Percentiles rank a stretch among this genome's conserved stretches.
Evolutionary conservation across 257 asterid genomes (phyloP).

Genomic region (Buddleja alternifolia): DNA sequence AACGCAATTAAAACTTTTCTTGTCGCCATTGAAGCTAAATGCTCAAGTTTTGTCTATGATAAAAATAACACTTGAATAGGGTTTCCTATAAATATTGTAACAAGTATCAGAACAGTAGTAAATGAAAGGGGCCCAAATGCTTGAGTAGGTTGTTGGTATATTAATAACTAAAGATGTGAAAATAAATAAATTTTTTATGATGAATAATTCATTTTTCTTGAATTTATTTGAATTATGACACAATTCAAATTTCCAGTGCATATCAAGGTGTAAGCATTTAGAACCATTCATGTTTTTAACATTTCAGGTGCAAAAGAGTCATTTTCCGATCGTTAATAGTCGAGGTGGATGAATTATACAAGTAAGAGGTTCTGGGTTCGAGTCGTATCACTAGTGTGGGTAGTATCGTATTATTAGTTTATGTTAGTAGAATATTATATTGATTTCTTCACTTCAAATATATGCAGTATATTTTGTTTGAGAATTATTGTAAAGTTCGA

Average conservation of each 20-base stretch:
- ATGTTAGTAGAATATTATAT: too few relatives aligned
- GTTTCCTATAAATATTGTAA: conserved; percentile 44
- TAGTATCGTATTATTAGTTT: too few relatives aligned
- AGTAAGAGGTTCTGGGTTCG: too few relatives aligned
- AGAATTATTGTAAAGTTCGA: too few relatives aligned
- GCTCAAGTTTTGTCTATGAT: conserved; percentile 3
- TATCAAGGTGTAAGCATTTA: too few relatives aligned
- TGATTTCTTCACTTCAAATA: too few relatives aligned
- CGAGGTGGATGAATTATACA: too few relatives aligned
- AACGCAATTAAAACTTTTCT: conserved; percentile 23
- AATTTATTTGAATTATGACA: conserved; percentile 27
- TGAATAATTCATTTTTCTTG: conserved; percentile 3
- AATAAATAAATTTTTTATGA: conserved; percentile 10
- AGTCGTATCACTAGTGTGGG: too few relatives aligned
- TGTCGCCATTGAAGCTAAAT: conserved; percentile 43
- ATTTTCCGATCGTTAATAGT: too few relatives aligned
- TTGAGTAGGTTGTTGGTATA: conserved; percentile 60
- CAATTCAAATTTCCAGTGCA: background rate
- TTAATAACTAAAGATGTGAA: conserved; percentile 23
- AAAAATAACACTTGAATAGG: conserved; percentile 13
- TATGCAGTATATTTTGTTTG: too few relatives aligned
- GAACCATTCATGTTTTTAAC: too few relatives aligned
- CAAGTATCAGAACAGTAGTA: conserved; percentile 25
- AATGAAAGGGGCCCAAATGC: conserved; percentile 59
- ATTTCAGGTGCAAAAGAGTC: too few relatives aligned